Evolutionary conservation across 495 filamentous ascomycete species (phyloP), one percentile per base, ranked within the genome.

Genomic region (Neurospora sp.): DNA sequence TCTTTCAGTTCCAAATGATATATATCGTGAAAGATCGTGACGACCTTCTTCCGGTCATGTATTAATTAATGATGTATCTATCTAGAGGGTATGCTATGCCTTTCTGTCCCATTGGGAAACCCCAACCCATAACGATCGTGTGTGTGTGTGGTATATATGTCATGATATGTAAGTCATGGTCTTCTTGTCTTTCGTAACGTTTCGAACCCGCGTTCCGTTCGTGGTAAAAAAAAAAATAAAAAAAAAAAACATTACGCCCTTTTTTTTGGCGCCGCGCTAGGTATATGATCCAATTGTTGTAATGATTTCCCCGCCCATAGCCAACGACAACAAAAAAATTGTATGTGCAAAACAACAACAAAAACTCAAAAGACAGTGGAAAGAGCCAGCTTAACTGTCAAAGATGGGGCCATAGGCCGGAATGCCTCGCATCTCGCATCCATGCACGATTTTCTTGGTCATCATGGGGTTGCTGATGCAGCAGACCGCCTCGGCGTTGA

Each of bases 401-500:
- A 91, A 93, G 77, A 94, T 91, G 7, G 92, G 89, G 39, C 91
- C 92, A 84, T 88, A 94, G 16, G 91, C 91, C 42, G 90, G 87
- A 68, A 92, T 81, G 6, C 91, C 90, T 73, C 88, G 83, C 42
- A 82, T 84, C 80, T 94, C 91, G 72, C 93, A 79, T 48, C 84
- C 87, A 82, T 89, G 91, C n/a, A 93, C 79, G 59, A 80, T 39
- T 37, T 71, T 71, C 59, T 73, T 85, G 59, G 92, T 94, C 76
- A 92, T 78, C 69, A 79, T 81, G 65, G 88, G 88, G 80, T 94
- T 94, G 76, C 87, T 89, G 75, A 94, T 90, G 61, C 91, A 83
- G 77, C 91, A 89, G 12, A 93, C 88, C 65, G 91, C 91, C 79
- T 94, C 91, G 0, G 91, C 91, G 0, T 83, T 79, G 72, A 86